Evolutionary conservation across 768 basidiomycete species (phyloP), one percentile per base, ranked within the genome.

Genomic region (Psilocybe tampanensis): DNA sequence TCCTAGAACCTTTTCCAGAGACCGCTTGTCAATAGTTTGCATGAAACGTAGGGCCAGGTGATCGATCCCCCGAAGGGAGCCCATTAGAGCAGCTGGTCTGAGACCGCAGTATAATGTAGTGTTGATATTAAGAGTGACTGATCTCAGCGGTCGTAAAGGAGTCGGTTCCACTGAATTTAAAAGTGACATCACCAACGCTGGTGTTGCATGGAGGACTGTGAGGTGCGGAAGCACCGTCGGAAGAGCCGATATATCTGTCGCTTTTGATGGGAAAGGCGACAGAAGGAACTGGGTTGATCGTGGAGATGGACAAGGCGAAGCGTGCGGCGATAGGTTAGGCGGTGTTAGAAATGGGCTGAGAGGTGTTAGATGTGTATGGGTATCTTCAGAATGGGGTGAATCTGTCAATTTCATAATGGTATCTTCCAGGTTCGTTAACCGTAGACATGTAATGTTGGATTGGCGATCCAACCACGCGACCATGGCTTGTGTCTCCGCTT

Each of bases 81-180:
- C 59, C 66, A 81, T 73, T 6, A 81, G 64, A 6, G 76, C 67
- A 6, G 72, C 72, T 0, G 81, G 81, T 21, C 80, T 70, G 22
- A 82, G 70, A 0, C 80, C 80, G 15, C 69, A 71, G 57, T 79
- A 79, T 2, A 82, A 70, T 3, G 80, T 81, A 3, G 70, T 73
- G 60, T 72, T 76, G 51, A 82, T 74, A 45, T 72, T 77, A 21
- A 81, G 54, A 1, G 66, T 67, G 12, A 79, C 74, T 7, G 66
- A 60, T 22, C 53, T 63, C 7, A 81, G 60, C 15, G 75, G 75
- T 18, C 75, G 60, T 50, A 52, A 49, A 11, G 36, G 52, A 52
- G 48, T 52, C 26, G 54, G 33, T 12, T 57, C 59, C 17, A 61
- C 47, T 18, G 66, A 60, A 15, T 65, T 56, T 8, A 66, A 48